Base-by-base conservation (phyloP, 2,329 filamentous ascomycete species). In the Fusarium metavorans region DNA sequence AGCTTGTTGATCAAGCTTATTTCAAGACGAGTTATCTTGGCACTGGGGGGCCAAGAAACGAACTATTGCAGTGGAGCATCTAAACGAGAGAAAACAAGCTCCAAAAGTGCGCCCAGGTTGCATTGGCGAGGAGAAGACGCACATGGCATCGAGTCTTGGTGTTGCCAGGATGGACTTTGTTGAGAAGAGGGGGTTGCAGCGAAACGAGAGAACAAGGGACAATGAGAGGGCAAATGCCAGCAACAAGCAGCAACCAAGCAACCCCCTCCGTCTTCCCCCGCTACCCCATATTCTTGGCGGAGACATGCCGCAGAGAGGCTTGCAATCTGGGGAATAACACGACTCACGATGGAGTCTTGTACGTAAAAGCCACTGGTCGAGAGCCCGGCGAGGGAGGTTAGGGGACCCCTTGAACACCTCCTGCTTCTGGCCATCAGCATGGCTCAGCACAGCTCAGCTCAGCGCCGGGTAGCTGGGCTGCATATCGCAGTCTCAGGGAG, bases 221-320 rank as follows among this genome's bases (percentile, higher is more conserved):
- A 27, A 52, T 10, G 39, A 52, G 48, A 52, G 48, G 48, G 16
- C 30, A 16, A 52, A 52, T 52, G 48, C 48, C 25, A 52, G 48
- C 48, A 30, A 52, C 25, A 30, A 30, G 16, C 23, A 45, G 4
- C 16, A 52, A 50, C 41, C 50, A 37, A 52, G 41, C 20, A 23
- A 48, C 66, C 45, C 45, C 16, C 62, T 71, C 73, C 60, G 73
- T 73, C 63, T 54, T 60, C 60, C 72, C 73, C 70, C 73, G 61
- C 64, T 65, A 75, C 73, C 73, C 73, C 73, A 39, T 76, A 73
- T 60, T 76, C 73, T 76, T 59, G 50, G 70, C 72, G 52, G 73
- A 71, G 59, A 75, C 20, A 45, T 56, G 34, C 39, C 59, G 25
- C 41, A 41, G 20, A 57, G 34, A 37, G 54, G 35, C 57, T 41